Evolutionary conservation across 805 yeast species (phyloP).

Genomic region (Ogataea zsoltii): DNA sequence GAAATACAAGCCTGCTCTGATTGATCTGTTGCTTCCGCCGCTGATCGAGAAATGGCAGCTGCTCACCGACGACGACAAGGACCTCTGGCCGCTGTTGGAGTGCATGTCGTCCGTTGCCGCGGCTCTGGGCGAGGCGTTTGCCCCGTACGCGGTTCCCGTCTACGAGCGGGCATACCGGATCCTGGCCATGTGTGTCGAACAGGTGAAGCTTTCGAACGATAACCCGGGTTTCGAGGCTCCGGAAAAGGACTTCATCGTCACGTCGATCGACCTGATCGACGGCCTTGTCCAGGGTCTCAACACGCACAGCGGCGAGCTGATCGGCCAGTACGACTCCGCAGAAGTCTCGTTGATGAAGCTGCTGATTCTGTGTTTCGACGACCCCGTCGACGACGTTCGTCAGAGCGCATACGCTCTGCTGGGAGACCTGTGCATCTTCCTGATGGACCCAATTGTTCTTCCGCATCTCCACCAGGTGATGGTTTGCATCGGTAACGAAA

Average conservation of each 20-base stretch:
- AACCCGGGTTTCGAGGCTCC: conserved; percentile 74
- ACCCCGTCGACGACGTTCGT: conserved; percentile 81
- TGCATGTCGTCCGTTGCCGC: conserved; percentile 93
- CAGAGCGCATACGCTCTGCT: conserved; percentile 87
- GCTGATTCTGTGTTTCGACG: conserved; percentile 69
- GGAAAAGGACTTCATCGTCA: conserved; percentile 87
- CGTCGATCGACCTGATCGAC: conserved; percentile 86
- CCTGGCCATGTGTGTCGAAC: conserved; percentile 63
- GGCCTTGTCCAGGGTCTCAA: conserved; percentile 92
- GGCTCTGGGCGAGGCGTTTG: conserved; percentile 77
- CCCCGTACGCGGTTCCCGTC: conserved; percentile 86
- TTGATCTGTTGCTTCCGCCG: conserved; percentile 74
- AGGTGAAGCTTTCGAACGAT: conserved; percentile 59
- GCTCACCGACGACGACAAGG: conserved; percentile 75
- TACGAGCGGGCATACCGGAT: conserved; percentile 77
- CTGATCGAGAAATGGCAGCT: conserved; percentile 78
- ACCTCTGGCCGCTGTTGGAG: conserved; percentile 88
- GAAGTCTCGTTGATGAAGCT: conserved; percentile 54
- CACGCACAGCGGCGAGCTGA: conserved; percentile 55
- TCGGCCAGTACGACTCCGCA: conserved; percentile 32
- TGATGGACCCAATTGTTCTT: conserved; percentile 45
- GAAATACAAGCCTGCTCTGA: conserved; percentile 51
- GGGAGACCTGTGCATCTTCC: conserved; percentile 81
- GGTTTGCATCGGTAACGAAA: conserved; percentile 68
- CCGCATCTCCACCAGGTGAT: conserved; percentile 55